Conservation (phyloP, 2,329 filamentous ascomycete genomes). For the Escovopsis weberi region DNA sequence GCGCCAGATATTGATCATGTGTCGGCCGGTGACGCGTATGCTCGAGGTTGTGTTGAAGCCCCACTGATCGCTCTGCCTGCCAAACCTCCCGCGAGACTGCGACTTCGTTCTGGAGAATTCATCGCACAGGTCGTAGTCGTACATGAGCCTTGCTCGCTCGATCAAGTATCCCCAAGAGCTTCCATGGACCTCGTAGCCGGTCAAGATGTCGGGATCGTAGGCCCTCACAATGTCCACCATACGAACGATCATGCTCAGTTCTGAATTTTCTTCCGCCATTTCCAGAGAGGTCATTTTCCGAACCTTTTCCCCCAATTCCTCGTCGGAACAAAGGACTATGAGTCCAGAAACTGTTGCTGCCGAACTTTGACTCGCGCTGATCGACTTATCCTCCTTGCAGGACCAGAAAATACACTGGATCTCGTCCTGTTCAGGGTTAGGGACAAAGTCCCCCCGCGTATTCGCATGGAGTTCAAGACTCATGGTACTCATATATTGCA, state of each 20-base stretch:
- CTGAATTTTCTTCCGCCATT: slow-evolving; percentile 59
- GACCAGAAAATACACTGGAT: slow-evolving; percentile 85
- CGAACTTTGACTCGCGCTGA: slow-evolving; percentile 25
- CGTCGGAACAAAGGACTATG: slow-evolving; percentile 52
- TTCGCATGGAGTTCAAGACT: slow-evolving; percentile 88
- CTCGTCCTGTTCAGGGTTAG: slow-evolving; percentile 83
- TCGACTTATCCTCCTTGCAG: slow-evolving; percentile 59
- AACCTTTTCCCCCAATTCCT: slow-evolving; percentile 44
- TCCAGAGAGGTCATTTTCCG: slow-evolving; percentile 46
- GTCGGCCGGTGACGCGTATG: slow-evolving; percentile 80
- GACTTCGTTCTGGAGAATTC: slow-evolving; percentile 82
- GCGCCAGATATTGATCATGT: slow-evolving; percentile 95
- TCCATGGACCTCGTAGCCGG: slow-evolving; percentile 89
- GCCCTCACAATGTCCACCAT: slow-evolving; percentile 74
- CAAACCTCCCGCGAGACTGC: slow-evolving; percentile 69
- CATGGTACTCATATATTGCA: slow-evolving; percentile 93
- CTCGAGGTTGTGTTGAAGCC: slow-evolving; percentile 89
- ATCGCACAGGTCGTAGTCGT: slow-evolving; percentile 80
- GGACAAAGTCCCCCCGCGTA: slow-evolving; percentile 62
- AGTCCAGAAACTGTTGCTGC: slow-evolving; percentile 51
- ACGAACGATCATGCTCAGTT: slow-evolving; percentile 73
- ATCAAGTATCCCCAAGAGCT: slow-evolving; percentile 93
- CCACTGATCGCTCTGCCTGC: slow-evolving; percentile 79
- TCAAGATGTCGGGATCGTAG: slow-evolving; percentile 82
- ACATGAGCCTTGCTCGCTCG: slow-evolving; percentile 72